Evolutionary conservation across 169 alveolate species (phyloP).

Genomic region (Cryptosporidium andersoni): DNA sequence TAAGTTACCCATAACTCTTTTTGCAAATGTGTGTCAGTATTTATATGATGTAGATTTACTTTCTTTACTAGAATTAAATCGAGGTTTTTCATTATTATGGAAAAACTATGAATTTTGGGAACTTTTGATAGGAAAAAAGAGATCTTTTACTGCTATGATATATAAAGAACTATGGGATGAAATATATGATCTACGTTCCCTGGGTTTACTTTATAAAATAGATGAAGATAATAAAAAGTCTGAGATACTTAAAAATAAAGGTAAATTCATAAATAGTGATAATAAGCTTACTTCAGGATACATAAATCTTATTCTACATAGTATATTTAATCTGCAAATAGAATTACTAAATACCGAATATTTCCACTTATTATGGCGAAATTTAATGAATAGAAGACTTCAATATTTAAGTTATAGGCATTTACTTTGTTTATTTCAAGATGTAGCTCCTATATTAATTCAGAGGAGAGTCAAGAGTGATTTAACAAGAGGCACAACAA

Average conservation of each 20-base stretch:
- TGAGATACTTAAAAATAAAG: background rate
- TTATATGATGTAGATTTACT: conserved; percentile 18
- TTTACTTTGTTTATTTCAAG: conserved; percentile 3
- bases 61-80: conserved; percentile 15
- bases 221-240: background rate
- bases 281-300: background rate
- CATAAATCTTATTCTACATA: background rate
- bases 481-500: no score
- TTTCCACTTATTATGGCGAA: background rate
- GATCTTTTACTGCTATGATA: background rate
- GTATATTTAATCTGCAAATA: background rate
- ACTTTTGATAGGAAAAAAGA: no score
- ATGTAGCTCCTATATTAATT: background rate
- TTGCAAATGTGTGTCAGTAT: conserved; percentile 36
- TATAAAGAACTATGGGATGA: conserved; percentile 3
- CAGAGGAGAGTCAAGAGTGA: no score
- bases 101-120: conserved; percentile 22
- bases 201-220: background rate
- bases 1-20: conserved; percentile 9
- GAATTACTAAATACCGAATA: background rate
- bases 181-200: conserved; percentile 2
- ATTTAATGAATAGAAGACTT: background rate
- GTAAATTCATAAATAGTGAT: background rate
- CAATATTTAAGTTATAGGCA: background rate
- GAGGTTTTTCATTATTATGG: conserved; percentile 4